These are phyloP conservation scores for Colletotrichum liriopes DNA, from an alignment of 2,329 filamentous ascomycete genomes.

Conservation along the genomic window DNA sequence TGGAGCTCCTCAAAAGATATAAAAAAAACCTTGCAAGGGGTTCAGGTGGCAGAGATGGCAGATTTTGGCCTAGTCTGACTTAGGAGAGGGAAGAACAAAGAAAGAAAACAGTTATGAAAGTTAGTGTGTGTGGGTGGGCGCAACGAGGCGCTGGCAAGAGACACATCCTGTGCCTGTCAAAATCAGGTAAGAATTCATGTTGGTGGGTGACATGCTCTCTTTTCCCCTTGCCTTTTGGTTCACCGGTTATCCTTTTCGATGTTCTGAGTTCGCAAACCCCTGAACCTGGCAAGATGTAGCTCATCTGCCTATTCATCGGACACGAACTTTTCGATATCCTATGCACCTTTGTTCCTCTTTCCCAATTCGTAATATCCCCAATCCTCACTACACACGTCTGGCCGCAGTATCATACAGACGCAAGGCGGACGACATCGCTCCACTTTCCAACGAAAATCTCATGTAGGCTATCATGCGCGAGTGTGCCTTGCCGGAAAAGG, in stretches of 20 bases:
- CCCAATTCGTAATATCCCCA: not conserved
- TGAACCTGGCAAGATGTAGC: not conserved
- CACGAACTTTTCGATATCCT: not conserved
- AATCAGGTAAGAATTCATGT: conserved; percentile 20
- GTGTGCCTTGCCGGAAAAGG: conserved; percentile 25
- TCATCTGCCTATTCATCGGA: conserved; percentile 2
- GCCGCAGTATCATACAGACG: not conserved
- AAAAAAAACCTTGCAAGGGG: not conserved
- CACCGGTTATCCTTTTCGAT: conserved; percentile 9
- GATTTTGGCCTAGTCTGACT: conserved; percentile 2
- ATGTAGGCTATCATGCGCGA: conserved; percentile 9
- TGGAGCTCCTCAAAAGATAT: not conserved
- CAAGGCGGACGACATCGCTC: conserved; percentile 31
- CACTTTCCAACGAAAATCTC: conserved; percentile 19
- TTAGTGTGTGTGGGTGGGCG: conserved; percentile 12
- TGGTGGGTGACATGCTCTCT: conserved; percentile 7
- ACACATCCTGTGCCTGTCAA: conserved; percentile 20
- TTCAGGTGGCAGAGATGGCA: not conserved
- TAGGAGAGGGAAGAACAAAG: conserved; percentile 2
- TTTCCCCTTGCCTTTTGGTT: not conserved
- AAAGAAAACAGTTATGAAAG: not conserved
- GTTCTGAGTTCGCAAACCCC: conserved; percentile 3
- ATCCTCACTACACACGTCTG: not conserved
- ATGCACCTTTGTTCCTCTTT: conserved; percentile 3
- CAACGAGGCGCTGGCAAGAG: conserved; percentile 11